Conservation (phyloP, 1,139 yeast species). For the Sugiyamaella pinicola region DNA sequence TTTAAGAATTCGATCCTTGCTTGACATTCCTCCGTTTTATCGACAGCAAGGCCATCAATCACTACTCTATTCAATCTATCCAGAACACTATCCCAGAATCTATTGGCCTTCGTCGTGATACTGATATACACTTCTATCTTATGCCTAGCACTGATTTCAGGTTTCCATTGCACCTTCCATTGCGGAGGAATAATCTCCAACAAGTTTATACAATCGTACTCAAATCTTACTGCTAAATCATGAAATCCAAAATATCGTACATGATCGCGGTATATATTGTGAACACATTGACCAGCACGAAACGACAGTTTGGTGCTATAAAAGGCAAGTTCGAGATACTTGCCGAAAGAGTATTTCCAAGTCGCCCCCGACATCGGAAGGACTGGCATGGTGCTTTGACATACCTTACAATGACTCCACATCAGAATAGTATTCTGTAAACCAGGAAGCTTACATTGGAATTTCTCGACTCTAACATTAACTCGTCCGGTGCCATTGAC, state of each 20-base stretch:
- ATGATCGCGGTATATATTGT: slow-evolving; percentile 79
- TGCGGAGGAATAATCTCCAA: slow-evolving; percentile 81
- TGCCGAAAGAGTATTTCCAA: slow-evolving; percentile 91
- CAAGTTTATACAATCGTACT: slow-evolving; percentile 70
- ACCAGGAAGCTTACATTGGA: slow-evolving; percentile 58
- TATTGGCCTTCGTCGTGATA: slow-evolving; percentile 55
- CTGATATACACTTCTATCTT: slow-evolving; percentile 64
- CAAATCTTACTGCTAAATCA: slow-evolving; percentile 77
- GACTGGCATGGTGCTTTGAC: slow-evolving; percentile 76
- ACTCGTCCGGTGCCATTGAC: slow-evolving; percentile 87
- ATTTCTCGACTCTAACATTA: slow-evolving; percentile 71
- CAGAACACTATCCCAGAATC: slow-evolving; percentile 73
- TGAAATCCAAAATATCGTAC: slow-evolving; percentile 82
- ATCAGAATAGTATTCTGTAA: slow-evolving; percentile 71
- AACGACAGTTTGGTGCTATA: slow-evolving; percentile 59
- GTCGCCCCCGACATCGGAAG: slow-evolving; percentile 86
- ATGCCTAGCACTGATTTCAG: slow-evolving; percentile 67
- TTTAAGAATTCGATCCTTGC: slow-evolving; percentile 61
- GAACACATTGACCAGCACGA: slow-evolving; percentile 65
- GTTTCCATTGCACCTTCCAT: slow-evolving; percentile 69
- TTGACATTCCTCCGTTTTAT: slow-evolving; percentile 70
- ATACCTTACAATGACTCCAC: slow-evolving; percentile 90
- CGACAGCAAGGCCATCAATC: slow-evolving; percentile 72
- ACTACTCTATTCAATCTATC: slow-evolving; percentile 75
- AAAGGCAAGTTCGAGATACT: slow-evolving; percentile 81